Evolutionary conservation across 2,329 filamentous ascomycete genomes (phyloP).

Genomic region (Calonectria hawksworthii): DNA sequence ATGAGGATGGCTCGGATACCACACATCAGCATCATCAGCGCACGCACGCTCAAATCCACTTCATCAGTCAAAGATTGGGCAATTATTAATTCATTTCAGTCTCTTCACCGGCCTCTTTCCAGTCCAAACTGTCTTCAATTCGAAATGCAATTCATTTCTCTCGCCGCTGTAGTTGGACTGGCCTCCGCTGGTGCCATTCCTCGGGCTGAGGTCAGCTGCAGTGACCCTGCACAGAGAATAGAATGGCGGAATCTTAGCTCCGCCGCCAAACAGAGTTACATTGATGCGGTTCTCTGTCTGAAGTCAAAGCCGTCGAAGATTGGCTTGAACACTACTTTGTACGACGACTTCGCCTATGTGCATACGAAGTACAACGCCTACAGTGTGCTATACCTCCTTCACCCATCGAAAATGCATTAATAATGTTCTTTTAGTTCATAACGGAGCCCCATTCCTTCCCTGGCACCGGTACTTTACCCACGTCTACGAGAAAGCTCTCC

Average conservation of each 20-base stretch:
- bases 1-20: too few relatives aligned
- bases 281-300: not conserved
- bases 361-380: not conserved
- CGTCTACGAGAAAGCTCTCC: not conserved
- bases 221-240: not conserved
- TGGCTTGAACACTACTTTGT: not conserved
- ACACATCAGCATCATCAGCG: not conserved
- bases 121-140: not conserved
- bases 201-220: not conserved
- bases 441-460: not conserved
- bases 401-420: not conserved
- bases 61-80: not conserved
- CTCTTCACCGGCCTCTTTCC: too few relatives aligned
- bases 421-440: not conserved
- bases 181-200: not conserved
- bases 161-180: not conserved
- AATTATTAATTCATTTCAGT: too few relatives aligned
- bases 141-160: not conserved
- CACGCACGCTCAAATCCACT: not conserved
- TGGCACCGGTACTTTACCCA: not conserved
- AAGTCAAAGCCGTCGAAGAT: not conserved
- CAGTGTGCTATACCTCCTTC: not conserved
- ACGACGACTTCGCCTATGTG: not conserved
- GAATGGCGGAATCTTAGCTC: not conserved
- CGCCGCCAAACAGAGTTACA: not conserved